Conservation (phyloP, 2,329 filamentous ascomycete species). For the Penicillium sp. region DNA sequence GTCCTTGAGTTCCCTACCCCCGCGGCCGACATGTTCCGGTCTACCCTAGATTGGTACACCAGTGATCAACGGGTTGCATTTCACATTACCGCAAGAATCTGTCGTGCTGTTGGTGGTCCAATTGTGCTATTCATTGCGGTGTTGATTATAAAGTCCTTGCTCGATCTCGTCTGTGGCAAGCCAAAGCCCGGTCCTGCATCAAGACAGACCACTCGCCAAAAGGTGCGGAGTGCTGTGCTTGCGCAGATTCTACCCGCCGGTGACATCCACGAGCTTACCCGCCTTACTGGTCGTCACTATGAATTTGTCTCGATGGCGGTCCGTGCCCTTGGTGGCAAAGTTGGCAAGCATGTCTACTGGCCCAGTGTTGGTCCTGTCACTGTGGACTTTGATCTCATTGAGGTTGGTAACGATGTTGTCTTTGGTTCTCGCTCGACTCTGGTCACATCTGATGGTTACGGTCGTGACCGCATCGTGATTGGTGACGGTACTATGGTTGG, state of each 20-base stretch:
- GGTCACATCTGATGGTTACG: conserved; percentile 52
- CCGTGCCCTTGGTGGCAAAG: conserved; percentile 50
- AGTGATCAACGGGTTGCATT: conserved; percentile 16
- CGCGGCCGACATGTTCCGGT: conserved; percentile 14
- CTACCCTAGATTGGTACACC: conserved; percentile 18
- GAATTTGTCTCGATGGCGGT: conserved; percentile 54
- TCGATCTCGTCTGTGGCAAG: conserved; percentile 20
- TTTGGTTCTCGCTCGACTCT: conserved; percentile 57
- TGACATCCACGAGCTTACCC: conserved; percentile 49
- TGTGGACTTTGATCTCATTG: conserved; percentile 55
- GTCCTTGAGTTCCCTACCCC: conserved; percentile 11
- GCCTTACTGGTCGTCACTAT: conserved; percentile 56
- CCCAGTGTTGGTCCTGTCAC: conserved; percentile 56
- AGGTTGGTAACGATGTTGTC: conserved; percentile 59
- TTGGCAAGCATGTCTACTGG: conserved; percentile 57
- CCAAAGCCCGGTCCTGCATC: conserved; percentile 18
- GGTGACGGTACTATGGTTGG: conserved; percentile 55
- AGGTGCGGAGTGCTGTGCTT: conserved; percentile 18
- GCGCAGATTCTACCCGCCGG: conserved; percentile 43
- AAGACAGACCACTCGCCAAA: conserved; percentile 14
- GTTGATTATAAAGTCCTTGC: conserved; percentile 10
- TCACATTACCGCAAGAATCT: conserved; percentile 19
- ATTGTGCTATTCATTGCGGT: conserved; percentile 14
- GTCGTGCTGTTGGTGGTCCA: conserved; percentile 17
- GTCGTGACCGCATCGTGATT: conserved; percentile 51